These are phyloP conservation scores for Penicillium sp. DNA, from an alignment of 2,329 filamentous ascomycete genomes.

Conservation along the genomic window DNA sequence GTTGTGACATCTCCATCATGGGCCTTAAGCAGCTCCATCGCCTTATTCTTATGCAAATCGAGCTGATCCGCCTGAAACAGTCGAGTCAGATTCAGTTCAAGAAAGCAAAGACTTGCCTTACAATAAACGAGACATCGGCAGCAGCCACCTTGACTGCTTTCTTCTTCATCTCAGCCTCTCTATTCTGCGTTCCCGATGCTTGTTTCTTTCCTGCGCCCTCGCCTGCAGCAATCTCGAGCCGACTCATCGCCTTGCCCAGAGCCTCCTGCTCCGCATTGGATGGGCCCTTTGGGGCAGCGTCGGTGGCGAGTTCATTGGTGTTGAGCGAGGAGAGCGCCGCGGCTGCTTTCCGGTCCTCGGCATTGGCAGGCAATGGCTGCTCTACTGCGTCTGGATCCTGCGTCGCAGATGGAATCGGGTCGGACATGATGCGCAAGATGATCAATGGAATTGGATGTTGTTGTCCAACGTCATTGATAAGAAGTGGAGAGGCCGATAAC, in stretches of 20 bases:
- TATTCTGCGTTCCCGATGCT: slow-evolving; percentile 24
- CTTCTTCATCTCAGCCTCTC: slow-evolving; percentile 32
- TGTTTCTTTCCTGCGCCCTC: slow-evolving; percentile 19
- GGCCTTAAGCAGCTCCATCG: slow-evolving; percentile 44
- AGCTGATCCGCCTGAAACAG: slow-evolving; percentile 38
- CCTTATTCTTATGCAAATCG: slow-evolving; percentile 44
- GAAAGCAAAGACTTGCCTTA: slow-evolving; percentile 15
- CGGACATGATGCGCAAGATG: slow-evolving; percentile 38
- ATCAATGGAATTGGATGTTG: neutral
- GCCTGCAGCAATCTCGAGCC: slow-evolving; percentile 42
- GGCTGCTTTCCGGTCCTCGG: slow-evolving; percentile 48
- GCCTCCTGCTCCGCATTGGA: slow-evolving; percentile 44
- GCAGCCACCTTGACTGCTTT: slow-evolving; percentile 43
- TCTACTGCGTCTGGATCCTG: slow-evolving; percentile 32
- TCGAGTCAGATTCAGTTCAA: neutral
- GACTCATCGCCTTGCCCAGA: slow-evolving; percentile 46
- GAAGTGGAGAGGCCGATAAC: neutral
- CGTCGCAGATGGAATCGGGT: slow-evolving; percentile 39
- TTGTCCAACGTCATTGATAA: slow-evolving; percentile 12
- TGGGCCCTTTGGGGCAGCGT: slow-evolving; percentile 29
- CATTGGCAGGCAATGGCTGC: slow-evolving; percentile 37
- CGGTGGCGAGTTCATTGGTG: slow-evolving; percentile 36
- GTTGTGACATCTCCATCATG: slow-evolving; percentile 42
- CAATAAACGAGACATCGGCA: slow-evolving; percentile 45
- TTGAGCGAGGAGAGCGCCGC: slow-evolving; percentile 46